A percentile compares a stretch with the other conserved stretches of the same genome.
Conservation (phyloP, 306 rosid genomes). For the Arachis stenosperma region DNA sequence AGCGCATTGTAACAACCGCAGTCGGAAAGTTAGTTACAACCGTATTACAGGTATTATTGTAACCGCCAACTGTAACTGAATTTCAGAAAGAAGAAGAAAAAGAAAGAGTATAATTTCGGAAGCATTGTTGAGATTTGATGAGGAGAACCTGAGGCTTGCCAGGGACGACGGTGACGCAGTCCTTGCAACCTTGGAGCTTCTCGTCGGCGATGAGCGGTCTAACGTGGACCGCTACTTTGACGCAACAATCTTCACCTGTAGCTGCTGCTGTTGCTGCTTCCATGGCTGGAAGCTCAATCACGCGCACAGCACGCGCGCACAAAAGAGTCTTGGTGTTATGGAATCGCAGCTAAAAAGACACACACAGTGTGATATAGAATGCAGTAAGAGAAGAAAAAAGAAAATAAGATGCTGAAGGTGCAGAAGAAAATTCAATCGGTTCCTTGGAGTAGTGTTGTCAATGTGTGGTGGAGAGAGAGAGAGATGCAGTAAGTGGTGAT, state of each 20-base stretch:
- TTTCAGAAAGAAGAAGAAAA: too few species aligned
- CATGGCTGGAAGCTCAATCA: conserved; percentile 42
- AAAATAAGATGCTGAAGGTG: background rate
- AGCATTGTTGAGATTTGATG: conserved; percentile 9
- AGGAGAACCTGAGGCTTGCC: conserved; percentile 94
- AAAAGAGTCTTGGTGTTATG: background rate
- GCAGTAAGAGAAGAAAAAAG: background rate
- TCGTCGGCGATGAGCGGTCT: conserved; percentile 93
- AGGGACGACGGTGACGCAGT: conserved; percentile 84
- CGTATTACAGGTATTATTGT: background rate
- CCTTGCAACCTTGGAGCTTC: conserved; percentile 94
- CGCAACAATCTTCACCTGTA: conserved; percentile 76
- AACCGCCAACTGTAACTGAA: background rate
- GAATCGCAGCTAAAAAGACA: background rate
- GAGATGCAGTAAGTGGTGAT: conserved; percentile 23
- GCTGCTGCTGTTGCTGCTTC: conserved; percentile 46
- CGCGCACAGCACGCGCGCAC: background rate
- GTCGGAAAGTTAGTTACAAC: background rate
- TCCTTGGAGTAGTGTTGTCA: background rate
- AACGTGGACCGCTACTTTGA: conserved; percentile 93
- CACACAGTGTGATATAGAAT: too few species aligned
- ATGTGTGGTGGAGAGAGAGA: conserved; percentile 4
- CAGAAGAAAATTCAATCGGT: background rate
- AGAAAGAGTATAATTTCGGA: too few species aligned
- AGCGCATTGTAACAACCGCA: background rate